Base-by-base conservation (phyloP, 148 eudicot genomes). In the Rhododendron simsii region DNA sequence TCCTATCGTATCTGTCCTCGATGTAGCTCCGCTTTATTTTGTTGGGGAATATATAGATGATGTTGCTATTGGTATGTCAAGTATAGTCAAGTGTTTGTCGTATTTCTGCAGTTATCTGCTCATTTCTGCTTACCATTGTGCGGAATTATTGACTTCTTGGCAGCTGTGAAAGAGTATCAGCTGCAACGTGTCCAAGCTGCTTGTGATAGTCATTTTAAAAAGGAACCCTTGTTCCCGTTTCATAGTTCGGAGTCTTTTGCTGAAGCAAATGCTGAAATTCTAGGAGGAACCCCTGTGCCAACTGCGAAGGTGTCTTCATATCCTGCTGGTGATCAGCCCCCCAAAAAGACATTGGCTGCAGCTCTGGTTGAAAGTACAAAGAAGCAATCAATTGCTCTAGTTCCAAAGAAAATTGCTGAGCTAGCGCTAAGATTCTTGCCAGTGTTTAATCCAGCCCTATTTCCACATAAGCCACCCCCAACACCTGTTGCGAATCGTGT, bases 391-490 rank as follows among this genome's bases (percentile, higher is more conserved):
- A 93, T 95, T 89, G 98, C 98, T 88, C 88, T 90, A 78, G 99
- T 97, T 80, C 96, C 98, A 21, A 92, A 90, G 86, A 88, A 91
- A 85, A 91, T 97, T 90, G 92, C 95, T 2, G 90, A 91, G 76
- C 86, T 97, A 87, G 94, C 95, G 18, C 90, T 83, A 85, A 92
- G 95, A 84, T 97, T 95, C 88, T 93, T 85, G 86, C 90, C 91
- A 7, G 87, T 97, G 83, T 97, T 97, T 65, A 95, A 95, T 89
- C 92, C 98, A 59, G 91, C 92, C 79, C 91, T 97, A 80, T 95
- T 93, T 88, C 98, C 99, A 50, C 98, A 93, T 84, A 92, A 92
- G 89, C 98, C 99, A 88, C 96, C 99, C 30, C 92, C 94, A 37
- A 81, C 91, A 45, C 53, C 93, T 85, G 92, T 93, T 83, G 94